Percentiles rank a stretch among this genome's conserved stretches.
These are phyloP conservation scores for Alisma plantagoaquatica DNA, from an alignment of 106 monocot genomes.

Conservation along the genomic window DNA sequence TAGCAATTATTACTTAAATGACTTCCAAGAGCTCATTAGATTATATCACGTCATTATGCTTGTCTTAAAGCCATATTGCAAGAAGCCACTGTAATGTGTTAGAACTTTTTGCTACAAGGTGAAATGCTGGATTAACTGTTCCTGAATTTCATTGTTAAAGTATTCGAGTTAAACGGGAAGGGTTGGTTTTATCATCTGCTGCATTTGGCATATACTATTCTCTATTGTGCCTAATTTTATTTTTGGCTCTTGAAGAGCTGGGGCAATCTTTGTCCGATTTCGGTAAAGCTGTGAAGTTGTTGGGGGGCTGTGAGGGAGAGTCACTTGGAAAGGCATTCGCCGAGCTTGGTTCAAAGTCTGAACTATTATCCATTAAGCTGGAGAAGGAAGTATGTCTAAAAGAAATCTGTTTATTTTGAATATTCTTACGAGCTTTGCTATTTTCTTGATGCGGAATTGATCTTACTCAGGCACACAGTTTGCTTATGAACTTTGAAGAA, in stretches of 20 bases:
- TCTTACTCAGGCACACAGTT: constrained; percentile 62
- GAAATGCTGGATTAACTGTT: too few species aligned
- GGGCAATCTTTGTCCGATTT: constrained; percentile 89
- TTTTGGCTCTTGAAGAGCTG: constrained; percentile 35
- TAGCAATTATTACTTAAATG: too few species aligned
- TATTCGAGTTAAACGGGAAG: too few species aligned
- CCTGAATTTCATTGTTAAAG: too few species aligned
- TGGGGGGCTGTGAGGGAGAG: constrained; percentile 82
- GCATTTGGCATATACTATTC: too few species aligned
- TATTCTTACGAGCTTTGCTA: constrained; percentile 6
- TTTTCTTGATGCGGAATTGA: neutral
- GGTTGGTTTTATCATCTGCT: too few species aligned
- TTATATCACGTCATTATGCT: too few species aligned
- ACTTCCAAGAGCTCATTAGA: too few species aligned
- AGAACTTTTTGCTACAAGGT: too few species aligned
- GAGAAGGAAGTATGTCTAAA: constrained; percentile 61
- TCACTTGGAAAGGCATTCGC: constrained; percentile 85
- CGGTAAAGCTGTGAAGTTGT: constrained; percentile 92
- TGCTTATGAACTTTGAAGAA: constrained; percentile 97
- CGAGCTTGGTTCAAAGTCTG: constrained; percentile 83
- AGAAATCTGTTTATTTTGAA: neutral
- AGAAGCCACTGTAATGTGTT: too few species aligned
- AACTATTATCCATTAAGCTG: constrained; percentile 67
- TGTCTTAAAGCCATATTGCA: too few species aligned
- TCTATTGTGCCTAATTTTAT: neutral